Base-by-base conservation (phyloP, 331 rosid genomes). In the Dryas integrifolia region DNA sequence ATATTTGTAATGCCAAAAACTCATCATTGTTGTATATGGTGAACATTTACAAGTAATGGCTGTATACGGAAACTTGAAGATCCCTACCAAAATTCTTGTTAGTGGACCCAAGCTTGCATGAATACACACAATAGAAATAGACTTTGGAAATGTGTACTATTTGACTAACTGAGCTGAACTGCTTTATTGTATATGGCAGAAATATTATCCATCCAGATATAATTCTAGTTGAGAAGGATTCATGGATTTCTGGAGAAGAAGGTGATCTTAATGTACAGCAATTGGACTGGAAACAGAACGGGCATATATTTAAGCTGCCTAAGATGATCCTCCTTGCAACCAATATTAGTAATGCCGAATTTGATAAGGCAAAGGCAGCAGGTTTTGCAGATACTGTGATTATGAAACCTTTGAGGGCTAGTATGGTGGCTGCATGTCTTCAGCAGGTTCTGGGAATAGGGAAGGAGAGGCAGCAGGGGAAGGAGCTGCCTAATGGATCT, bases 341-440 rank as follows among this genome's bases (percentile, higher is more conserved):
- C 38, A 88, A 88, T 70, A 89, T 88, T 30, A 81, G 84, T 41
- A 74, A 82, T 15, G 44, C 74, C 26, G 98, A 92, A 77, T 78
- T 88, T 39, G 94, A 95, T 39, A 82, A 81, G 74, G 98, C 92
- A 16, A 92, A 79, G 80, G 82, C 88, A 0, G 85, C 87, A 38
- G 97, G 99, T 67, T 95, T 92, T 81, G 85, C 90, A 9, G 99
- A 95, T 74, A 95, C 93, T 0, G 94, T 90, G 76, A 88, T 95
- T 80, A 95, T 95, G 98, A 95, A 95, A 68, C 98, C 99, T 35
- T 78, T 95, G 67, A 86, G 99, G 85, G 96, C 98, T 1, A 95
- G 98, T 76, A 92, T 90, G 99, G 92, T 95, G 76, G 98, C 89
- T 69, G 99, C 99, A 43, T 95, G 99, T 78, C 99, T 95, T 79